phyloP scores from a whole-genome alignment of 371 early-diverging fungal species.

The Syncephalastrum monosporum region DNA sequence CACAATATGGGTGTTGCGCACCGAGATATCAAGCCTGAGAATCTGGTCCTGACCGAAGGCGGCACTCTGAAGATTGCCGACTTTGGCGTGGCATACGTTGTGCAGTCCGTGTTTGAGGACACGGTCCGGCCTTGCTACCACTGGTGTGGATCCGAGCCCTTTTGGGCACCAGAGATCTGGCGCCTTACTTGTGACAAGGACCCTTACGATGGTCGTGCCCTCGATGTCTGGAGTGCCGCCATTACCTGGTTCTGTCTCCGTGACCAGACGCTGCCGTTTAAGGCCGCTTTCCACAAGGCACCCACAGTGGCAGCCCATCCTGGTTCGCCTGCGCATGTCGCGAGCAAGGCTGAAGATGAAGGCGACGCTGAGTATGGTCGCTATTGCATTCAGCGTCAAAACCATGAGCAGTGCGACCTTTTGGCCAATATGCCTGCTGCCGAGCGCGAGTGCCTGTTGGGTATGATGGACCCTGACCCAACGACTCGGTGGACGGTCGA shows the following conservation, averaged over 20 bases:
- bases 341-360: conserved; percentile 29
- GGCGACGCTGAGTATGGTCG: conserved; percentile 32
- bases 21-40: conserved; percentile 91
- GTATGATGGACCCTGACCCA: conserved; percentile 52
- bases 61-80: conserved; percentile 95
- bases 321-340: conserved; percentile 39
- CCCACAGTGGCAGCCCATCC: conserved; percentile 46
- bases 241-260: conserved; percentile 82
- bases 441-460: conserved; percentile 32
- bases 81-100: conserved; percentile 95
- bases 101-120: conserved; percentile 73
- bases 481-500: conserved; percentile 44
- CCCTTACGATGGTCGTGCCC: conserved; percentile 78
- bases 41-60: conserved; percentile 82
- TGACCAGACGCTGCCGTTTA: conserved; percentile 66
- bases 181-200: conserved; percentile 33
- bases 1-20: conserved; percentile 91
- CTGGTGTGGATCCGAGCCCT: conserved; percentile 86
- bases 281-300: conserved; percentile 54
- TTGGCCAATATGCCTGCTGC: too few species aligned
- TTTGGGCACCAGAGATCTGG: conserved; percentile 89
- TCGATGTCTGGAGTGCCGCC: conserved; percentile 87
- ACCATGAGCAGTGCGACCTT: too few species aligned
- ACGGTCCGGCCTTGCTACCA: conserved; percentile 68
- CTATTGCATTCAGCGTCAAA: conserved; percentile 24